phyloP scores from a whole-genome alignment of 768 basidiomycete species.

The Phaeotremella skinneri region DNA sequence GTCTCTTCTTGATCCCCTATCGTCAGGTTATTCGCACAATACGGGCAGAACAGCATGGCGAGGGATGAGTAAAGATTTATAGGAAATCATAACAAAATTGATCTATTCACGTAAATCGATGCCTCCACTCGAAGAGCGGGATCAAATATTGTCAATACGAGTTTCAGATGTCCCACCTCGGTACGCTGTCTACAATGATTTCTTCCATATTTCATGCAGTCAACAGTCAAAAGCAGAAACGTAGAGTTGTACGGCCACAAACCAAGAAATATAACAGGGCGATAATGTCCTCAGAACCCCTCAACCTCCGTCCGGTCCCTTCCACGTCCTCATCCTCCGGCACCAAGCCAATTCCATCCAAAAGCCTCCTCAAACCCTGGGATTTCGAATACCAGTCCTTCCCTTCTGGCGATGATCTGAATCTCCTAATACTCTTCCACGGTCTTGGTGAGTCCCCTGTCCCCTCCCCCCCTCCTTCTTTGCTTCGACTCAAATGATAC shows the following conservation, averaged over 20 bases:
- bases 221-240: too few species aligned
- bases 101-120: neutral
- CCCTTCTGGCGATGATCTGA: slow-evolving; percentile 41
- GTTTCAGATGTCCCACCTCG: too few species aligned
- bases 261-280: neutral
- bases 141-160: neutral
- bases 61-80: neutral
- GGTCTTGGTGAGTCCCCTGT: slow-evolving; percentile 40
- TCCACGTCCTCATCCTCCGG: slow-evolving; percentile 2
- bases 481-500: neutral
- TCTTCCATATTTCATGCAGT: too few species aligned
- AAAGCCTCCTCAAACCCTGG: slow-evolving; percentile 36
- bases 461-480: neutral
- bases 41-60: slow-evolving; percentile 87
- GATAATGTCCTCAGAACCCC: neutral
- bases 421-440: slow-evolving; percentile 50
- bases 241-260: too few species aligned
- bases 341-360: slow-evolving; percentile 31
- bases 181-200: too few species aligned
- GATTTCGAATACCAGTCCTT: slow-evolving; percentile 37
- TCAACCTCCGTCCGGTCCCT: slow-evolving; percentile 35
- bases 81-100: neutral
- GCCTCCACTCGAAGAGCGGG: neutral
- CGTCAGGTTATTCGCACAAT: slow-evolving; percentile 69
- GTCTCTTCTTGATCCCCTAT: slow-evolving; percentile 45